phyloP scores from a whole-genome alignment of 768 basidiomycete genomes.

The Pleurotus citrinopileatus region DNA sequence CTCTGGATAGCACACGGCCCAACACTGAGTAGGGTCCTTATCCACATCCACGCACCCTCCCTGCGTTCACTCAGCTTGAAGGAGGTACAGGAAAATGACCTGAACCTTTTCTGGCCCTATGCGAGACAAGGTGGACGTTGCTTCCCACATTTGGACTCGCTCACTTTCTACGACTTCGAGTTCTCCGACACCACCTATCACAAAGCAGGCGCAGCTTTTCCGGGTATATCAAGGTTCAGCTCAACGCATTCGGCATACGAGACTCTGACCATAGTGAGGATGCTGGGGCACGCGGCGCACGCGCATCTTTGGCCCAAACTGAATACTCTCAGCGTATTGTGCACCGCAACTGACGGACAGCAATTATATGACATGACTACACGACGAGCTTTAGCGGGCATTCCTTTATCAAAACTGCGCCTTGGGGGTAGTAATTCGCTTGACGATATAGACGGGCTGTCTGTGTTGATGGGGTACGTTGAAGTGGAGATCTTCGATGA shows the following conservation, averaged over 20 bases:
- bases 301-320: slow-evolving; percentile 30
- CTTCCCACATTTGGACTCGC: slow-evolving; percentile 32
- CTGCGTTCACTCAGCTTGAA: slow-evolving; percentile 41
- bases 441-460: slow-evolving; percentile 12
- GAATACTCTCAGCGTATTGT: slow-evolving; percentile 27
- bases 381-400: slow-evolving; percentile 20
- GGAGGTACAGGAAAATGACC: slow-evolving; percentile 37
- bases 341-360: slow-evolving; percentile 23
- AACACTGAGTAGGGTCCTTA: slow-evolving; percentile 36
- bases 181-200: slow-evolving; percentile 28
- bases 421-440: slow-evolving; percentile 22
- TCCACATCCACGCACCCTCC: slow-evolving; percentile 33
- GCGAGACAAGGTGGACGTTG: slow-evolving; percentile 12
- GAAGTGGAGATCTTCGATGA: slow-evolving; percentile 22
- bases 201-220: slow-evolving; percentile 29
- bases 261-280: slow-evolving; percentile 23
- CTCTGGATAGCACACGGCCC: slow-evolving; percentile 35
- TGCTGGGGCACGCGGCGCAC: slow-evolving; percentile 18
- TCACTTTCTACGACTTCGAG: slow-evolving; percentile 42
- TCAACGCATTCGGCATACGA: slow-evolving; percentile 19
- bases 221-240: slow-evolving; percentile 29
- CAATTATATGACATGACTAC: slow-evolving; percentile 23
- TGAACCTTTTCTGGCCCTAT: slow-evolving; percentile 32
- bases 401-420: slow-evolving; percentile 27
- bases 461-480: slow-evolving; percentile 16